phyloP scores from a whole-genome alignment of 805 yeast genomes.

The Hanseniaspora taiwanica region DNA sequence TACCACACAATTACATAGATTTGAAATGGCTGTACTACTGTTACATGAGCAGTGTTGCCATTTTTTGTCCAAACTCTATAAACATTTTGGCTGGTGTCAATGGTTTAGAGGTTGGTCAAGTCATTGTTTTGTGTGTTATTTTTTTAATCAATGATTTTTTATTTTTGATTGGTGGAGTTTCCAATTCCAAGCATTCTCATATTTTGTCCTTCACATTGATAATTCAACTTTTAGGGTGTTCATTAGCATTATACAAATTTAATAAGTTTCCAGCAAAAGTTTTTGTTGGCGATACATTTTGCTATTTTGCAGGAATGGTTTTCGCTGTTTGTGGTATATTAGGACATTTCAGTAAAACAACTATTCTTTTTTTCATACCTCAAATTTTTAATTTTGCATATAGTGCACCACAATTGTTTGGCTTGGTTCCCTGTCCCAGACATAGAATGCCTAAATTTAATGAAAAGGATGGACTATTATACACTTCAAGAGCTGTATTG shows the following conservation, averaged over 20 bases:
- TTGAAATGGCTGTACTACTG: conserved; percentile 68
- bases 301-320: conserved; percentile 98
- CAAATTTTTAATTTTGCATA: conserved; percentile 84
- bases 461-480: conserved; percentile 51
- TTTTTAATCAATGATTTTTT: conserved; percentile 65
- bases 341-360: conserved; percentile 92
- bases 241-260: conserved; percentile 57
- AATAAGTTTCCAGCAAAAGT: conserved; percentile 89
- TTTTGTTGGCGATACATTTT: conserved; percentile 96
- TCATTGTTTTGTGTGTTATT: conserved; percentile 60
- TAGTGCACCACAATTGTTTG: conserved; percentile 84
- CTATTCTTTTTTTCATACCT: conserved; percentile 74
- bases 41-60: conserved; percentile 85
- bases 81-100: conserved; percentile 93
- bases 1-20: conserved; percentile 31
- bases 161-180: conserved; percentile 38
- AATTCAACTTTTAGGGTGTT: conserved; percentile 78
- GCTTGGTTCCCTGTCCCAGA: conserved; percentile 85
- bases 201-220: conserved; percentile 65
- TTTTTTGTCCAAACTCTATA: conserved; percentile 91
- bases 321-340: conserved; percentile 92
- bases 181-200: conserved; percentile 68
- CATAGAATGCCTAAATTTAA: conserved; percentile 82
- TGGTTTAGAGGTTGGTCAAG: conserved; percentile 94
- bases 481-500: conserved; percentile 51